These are phyloP conservation scores for Penicillium antarcticum DNA, from an alignment of 495 filamentous ascomycete genomes.

Conservation along the genomic window DNA sequence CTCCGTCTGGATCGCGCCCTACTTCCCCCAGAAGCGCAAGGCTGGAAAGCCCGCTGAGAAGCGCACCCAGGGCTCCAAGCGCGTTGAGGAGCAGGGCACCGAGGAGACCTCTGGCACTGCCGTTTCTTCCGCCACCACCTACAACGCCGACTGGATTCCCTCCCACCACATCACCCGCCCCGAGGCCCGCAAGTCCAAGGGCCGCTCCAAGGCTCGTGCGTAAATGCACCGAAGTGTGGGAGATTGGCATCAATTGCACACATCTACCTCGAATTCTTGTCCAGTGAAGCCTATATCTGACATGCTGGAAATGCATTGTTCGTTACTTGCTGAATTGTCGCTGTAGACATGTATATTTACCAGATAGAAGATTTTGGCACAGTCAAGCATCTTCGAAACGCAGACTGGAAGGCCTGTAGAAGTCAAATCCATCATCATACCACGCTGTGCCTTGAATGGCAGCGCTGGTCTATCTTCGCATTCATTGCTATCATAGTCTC, in stretches of 20 bases:
- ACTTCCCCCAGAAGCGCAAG: slow-evolving; percentile 88
- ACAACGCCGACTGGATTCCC: slow-evolving; percentile 97
- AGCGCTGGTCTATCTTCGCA: slow-evolving; percentile 8
- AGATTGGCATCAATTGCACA: not conserved
- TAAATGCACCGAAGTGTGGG: slow-evolving; percentile 14
- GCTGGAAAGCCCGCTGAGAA: slow-evolving; percentile 61
- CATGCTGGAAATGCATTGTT: slow-evolving; percentile 31
- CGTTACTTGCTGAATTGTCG: slow-evolving; percentile 11
- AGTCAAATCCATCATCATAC: slow-evolving; percentile 8
- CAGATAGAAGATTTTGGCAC: slow-evolving; percentile 6
- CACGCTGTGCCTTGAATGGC: slow-evolving; percentile 6
- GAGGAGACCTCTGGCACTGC: slow-evolving; percentile 61
- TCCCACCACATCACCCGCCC: slow-evolving; percentile 86
- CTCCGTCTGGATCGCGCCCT: slow-evolving; percentile 92
- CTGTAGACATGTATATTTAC: slow-evolving; percentile 35
- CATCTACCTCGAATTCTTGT: not conserved
- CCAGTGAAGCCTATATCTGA: not conserved
- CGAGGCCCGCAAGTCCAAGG: slow-evolving; percentile 74
- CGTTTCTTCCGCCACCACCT: slow-evolving; percentile 67
- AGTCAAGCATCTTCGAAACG: slow-evolving; percentile 3
- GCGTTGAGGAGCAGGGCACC: slow-evolving; percentile 59
- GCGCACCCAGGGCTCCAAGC: slow-evolving; percentile 59
- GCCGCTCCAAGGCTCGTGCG: slow-evolving; percentile 54
- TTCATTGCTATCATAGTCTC: slow-evolving; percentile 43
- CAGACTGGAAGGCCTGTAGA: slow-evolving; percentile 1